Evolutionary conservation across 768 basidiomycete species (phyloP), one percentile per base, ranked within the genome.

Genomic region (Leccinum fibrillosum): DNA sequence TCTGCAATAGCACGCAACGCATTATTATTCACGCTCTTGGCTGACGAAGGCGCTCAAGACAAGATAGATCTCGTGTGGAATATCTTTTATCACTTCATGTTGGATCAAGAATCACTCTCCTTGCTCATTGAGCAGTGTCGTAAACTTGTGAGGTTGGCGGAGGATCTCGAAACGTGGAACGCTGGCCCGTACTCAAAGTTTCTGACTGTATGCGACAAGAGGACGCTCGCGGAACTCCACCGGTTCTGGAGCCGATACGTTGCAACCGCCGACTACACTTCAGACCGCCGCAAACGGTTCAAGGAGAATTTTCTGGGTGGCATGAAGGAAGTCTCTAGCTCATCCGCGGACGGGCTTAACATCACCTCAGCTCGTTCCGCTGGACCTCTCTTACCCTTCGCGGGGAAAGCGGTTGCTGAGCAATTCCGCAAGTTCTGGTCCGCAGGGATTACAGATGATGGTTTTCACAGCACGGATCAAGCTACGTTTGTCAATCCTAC

Each of bases 351-450:
- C 23, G 19, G 28, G 11, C 1, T 37, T 12, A 25, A 57, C 21
- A 1, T 64, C 1, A 57, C 64, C 1, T 59, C 72, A 1, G 39
- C 60, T 49, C 70, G 72, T 45, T 72, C 70, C 3, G 70, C 70
- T 7, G 72, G 70, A 1, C 70, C 70, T 13, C 52, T 72, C 21
- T 35, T 60, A 3, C 59, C 60, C 6, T 26, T 62, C 8, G 61
- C 66, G 2, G 3, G 56, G 35, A 2, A 50, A 5, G 57, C 48
- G 2, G 53, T 62, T 2, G n/a, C 53, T 2, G 30, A 57, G 9
- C 70, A 73, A 32, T 72, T 72, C 44, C 51, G 55, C 52, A 56
- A 55, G 2, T 72, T 70, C 49, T 73, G 70, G 70, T 60, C 51
- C 1, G 52, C 61, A 2, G 70, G 70, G 8, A 23, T 64, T 35